Evolutionary conservation across 768 basidiomycete genomes (phyloP), one percentile per base, ranked within the genome.

Genomic region (Naganishia vaughanmartiniae): DNA sequence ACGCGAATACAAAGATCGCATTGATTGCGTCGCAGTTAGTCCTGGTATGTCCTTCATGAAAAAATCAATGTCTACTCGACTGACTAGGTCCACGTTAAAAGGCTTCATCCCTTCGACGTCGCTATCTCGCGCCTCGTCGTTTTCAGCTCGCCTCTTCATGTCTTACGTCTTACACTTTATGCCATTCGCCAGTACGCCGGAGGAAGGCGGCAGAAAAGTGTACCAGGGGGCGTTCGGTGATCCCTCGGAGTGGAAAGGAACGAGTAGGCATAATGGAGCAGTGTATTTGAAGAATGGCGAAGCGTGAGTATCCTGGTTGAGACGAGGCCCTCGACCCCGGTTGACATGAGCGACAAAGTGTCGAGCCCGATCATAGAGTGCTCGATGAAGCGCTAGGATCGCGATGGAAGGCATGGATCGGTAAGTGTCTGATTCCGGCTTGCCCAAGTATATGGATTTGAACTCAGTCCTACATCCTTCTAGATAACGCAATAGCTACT

Each of bases 161-260:
- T 57, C 54, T 5, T 65, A 65, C 36, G n/a, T 70, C 46, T n/a
- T 70, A 19, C 63, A 65, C 36, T 65, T 33, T 42, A 60, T 60
- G 26, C 69, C 60, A n/a, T 70, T 70, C 31, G 69, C 69, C 21
- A 70, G 69, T 39, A 70, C 69, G 33, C 46, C 54, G 7, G 60
- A 70, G 42, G 60, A 70, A 48, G 69, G 69, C 26, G 69, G 69
- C 4, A 34, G 46, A 26, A 65, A 65, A 53, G 46, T 70, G 39
- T 65, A 39, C 26, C 45, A 70, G 21, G 69, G 46, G 15, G 36
- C 46, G 34, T 54, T 65, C 21, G 63, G 36, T 6, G 53, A 60
- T 19, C 11, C 26, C 10, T 10, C n/a, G 0, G 31, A 7, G 28
- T n/a, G 15, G 26, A 31, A 54, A 17, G 33, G 31, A 17, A 53